phyloP scores from a whole-genome alignment of 2,329 filamentous ascomycete species.

The Trichoderma breve region DNA sequence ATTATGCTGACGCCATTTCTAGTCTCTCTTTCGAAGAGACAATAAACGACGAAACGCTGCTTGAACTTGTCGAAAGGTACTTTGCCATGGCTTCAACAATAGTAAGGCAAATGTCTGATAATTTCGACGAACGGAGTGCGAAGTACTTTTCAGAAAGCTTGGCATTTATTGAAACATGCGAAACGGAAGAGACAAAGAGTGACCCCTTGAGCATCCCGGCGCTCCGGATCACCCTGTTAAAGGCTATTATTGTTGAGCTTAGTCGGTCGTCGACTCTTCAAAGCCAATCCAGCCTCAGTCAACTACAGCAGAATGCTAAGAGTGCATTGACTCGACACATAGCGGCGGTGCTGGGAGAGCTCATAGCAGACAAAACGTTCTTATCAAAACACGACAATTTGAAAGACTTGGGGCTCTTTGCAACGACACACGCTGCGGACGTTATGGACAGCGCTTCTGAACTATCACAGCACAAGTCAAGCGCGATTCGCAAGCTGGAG shows the following conservation, averaged over 20 bases:
- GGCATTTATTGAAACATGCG: slow-evolving; percentile 29
- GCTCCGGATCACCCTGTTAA: slow-evolving; percentile 38
- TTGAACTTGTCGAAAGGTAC: slow-evolving; percentile 37
- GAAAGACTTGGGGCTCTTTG: slow-evolving; percentile 32
- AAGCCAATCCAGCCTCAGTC: slow-evolving; percentile 26
- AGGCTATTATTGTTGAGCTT: slow-evolving; percentile 33
- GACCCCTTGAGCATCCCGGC: slow-evolving; percentile 25
- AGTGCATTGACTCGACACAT: slow-evolving; percentile 31
- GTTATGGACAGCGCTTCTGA: slow-evolving; percentile 26
- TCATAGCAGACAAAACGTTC: slow-evolving; percentile 33
- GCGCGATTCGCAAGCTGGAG: slow-evolving; percentile 37
- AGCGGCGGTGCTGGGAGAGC: slow-evolving; percentile 27
- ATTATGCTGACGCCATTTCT: slow-evolving; percentile 35
- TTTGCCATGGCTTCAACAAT: slow-evolving; percentile 33
- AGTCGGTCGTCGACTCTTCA: slow-evolving; percentile 30
- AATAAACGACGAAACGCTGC: slow-evolving; percentile 27
- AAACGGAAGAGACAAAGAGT: slow-evolving; percentile 16
- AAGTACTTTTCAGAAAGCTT: slow-evolving; percentile 38
- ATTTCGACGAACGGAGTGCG: slow-evolving; percentile 43
- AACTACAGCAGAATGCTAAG: slow-evolving; percentile 29
- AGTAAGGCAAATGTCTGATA: slow-evolving; percentile 45
- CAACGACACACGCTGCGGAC: slow-evolving; percentile 35
- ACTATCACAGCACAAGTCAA: slow-evolving; percentile 30
- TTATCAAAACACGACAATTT: slow-evolving; percentile 26
- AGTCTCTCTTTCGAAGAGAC: slow-evolving; percentile 28